A percentile compares a stretch with the other conserved stretches of the same genome.
Conservation (phyloP, 768 basidiomycete genomes). For the Auricularia sp. region DNA sequence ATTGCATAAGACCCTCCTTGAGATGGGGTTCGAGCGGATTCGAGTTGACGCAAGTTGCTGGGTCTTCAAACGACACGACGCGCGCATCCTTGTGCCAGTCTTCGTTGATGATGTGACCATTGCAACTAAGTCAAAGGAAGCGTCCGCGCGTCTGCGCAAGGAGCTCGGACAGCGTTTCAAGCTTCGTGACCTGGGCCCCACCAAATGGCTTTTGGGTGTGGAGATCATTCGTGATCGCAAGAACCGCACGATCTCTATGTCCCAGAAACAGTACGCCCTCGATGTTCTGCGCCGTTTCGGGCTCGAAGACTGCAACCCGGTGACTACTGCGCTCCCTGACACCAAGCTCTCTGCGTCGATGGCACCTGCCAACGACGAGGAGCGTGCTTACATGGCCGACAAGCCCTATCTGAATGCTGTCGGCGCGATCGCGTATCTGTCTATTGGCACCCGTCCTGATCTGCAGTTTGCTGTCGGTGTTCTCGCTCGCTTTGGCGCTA, state of each 20-base stretch:
- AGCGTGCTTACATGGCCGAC: conserved; percentile 13
- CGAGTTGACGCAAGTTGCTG: conserved; percentile 18
- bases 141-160: conserved; percentile 9
- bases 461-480: conserved; percentile 22
- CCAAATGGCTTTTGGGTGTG: conserved; percentile 6
- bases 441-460: conserved; percentile 26
- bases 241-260: background rate
- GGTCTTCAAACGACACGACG: conserved; percentile 17
- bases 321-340: conserved; percentile 1
- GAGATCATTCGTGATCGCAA: background rate
- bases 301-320: background rate
- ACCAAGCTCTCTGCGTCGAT: conserved; percentile 3
- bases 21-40: conserved; percentile 8
- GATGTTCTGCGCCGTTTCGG: background rate
- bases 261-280: background rate
- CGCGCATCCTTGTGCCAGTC: conserved; percentile 8
- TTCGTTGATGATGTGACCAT: conserved; percentile 13
- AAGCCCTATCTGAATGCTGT: conserved; percentile 22
- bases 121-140: background rate
- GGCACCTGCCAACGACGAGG: conserved; percentile 6
- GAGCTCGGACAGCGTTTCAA: conserved; percentile 21
- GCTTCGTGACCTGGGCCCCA: conserved; percentile 12
- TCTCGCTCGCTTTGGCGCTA: conserved; percentile 9
- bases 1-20: conserved; percentile 20
- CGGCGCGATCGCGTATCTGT: conserved; percentile 22